Conservation (phyloP, 495 filamentous ascomycete species). For the Trichoderma orchidacearum region DNA sequence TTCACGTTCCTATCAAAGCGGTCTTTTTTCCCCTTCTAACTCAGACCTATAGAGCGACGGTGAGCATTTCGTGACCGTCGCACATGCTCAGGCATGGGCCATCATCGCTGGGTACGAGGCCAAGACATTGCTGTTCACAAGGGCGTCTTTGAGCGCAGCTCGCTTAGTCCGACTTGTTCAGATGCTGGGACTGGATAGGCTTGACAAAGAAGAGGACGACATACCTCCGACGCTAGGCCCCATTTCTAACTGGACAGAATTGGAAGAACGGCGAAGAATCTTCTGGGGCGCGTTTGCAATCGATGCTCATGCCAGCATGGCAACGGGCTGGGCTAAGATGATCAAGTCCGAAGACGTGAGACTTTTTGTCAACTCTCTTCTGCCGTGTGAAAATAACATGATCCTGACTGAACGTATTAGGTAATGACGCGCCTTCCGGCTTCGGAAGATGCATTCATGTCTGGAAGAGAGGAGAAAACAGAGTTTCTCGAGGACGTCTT, state of each 20-base stretch:
- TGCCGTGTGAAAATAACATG: too few relatives aligned
- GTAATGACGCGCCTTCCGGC: constrained; percentile 30
- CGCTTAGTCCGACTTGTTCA: constrained; percentile 22
- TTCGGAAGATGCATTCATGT: constrained; percentile 26
- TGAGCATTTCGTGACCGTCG: constrained; percentile 30
- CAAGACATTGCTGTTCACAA: constrained; percentile 25
- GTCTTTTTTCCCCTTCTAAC: neutral
- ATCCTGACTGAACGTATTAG: constrained; percentile 10
- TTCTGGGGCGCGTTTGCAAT: constrained; percentile 41
- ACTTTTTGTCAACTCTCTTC: too few relatives aligned
- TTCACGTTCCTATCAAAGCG: neutral
- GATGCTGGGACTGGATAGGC: constrained; percentile 34
- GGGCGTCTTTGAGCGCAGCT: constrained; percentile 29
- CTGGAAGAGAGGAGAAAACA: constrained; percentile 17
- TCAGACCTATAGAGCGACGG: constrained; percentile 16
- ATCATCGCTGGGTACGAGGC: constrained; percentile 29
- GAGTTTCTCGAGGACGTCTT: constrained; percentile 20
- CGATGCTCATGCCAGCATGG: constrained; percentile 32
- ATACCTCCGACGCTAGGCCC: constrained; percentile 21
- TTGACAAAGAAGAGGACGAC: constrained; percentile 23
- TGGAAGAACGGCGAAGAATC: constrained; percentile 35
- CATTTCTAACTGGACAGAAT: constrained; percentile 28
- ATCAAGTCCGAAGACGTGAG: constrained; percentile 26
- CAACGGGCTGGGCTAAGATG: constrained; percentile 32
- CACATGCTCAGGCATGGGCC: constrained; percentile 33